Evolutionary conservation across 140 eudicot species (phyloP).

Genomic region (Ambrosia hybrid): DNA sequence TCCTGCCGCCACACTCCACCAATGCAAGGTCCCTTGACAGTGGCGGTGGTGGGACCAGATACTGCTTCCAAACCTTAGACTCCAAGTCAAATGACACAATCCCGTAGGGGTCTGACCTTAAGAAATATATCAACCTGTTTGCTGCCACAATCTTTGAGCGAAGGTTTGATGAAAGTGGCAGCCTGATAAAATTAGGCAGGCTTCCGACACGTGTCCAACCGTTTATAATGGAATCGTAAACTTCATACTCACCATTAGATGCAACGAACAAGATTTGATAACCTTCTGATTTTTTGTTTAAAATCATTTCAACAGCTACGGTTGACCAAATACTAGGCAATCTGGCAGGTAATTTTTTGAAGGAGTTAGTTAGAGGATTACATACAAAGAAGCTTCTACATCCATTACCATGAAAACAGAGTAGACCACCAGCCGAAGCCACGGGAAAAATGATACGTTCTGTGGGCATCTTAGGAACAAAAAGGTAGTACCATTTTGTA

Average conservation of each 20-base stretch:
- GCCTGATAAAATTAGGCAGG: slow-evolving; percentile 62
- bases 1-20: slow-evolving; percentile 69
- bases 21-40: slow-evolving; percentile 61
- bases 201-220: slow-evolving; percentile 61
- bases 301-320: slow-evolving; percentile 74
- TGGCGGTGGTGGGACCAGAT: slow-evolving; percentile 67
- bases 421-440: slow-evolving; percentile 94
- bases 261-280: slow-evolving; percentile 80
- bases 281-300: slow-evolving; percentile 39
- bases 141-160: slow-evolving; percentile 61
- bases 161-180: slow-evolving; percentile 63
- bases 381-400: slow-evolving; percentile 66
- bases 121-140: slow-evolving; percentile 51
- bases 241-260: slow-evolving; percentile 75
- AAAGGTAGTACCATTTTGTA: slow-evolving; percentile 81
- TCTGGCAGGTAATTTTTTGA: slow-evolving; percentile 77
- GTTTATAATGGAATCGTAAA: slow-evolving; percentile 64
- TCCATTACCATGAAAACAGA: slow-evolving; percentile 82
- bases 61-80: slow-evolving; percentile 64
- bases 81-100: slow-evolving; percentile 63
- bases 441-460: slow-evolving; percentile 66
- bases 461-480: slow-evolving; percentile 62
- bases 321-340: slow-evolving; percentile 76
- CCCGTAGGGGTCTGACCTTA: slow-evolving; percentile 84
- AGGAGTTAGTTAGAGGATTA: slow-evolving; percentile 77